These are phyloP conservation scores for Candida namnaoensis DNA, from an alignment of 805 yeast genomes.

Conservation along the genomic window DNA sequence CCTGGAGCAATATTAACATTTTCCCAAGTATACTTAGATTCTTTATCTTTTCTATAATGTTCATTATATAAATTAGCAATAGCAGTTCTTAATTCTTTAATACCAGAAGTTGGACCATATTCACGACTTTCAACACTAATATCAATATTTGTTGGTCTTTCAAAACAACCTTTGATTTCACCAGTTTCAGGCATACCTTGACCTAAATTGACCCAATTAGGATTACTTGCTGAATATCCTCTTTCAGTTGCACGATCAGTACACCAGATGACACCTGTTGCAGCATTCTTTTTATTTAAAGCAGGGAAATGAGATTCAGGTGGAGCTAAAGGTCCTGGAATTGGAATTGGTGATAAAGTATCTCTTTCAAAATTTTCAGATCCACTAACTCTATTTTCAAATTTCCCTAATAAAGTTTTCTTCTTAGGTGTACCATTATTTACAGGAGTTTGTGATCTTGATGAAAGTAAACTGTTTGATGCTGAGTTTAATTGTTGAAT, in stretches of 20 bases:
- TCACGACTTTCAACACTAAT: slow-evolving; percentile 41
- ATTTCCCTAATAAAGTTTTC: neutral
- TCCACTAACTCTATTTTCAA: slow-evolving; percentile 1
- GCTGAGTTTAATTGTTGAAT: neutral
- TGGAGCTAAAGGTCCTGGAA: slow-evolving; percentile 36
- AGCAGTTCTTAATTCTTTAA: slow-evolving; percentile 44
- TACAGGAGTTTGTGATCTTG: slow-evolving; percentile 2
- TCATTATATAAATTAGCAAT: slow-evolving; percentile 50
- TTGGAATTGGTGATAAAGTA: slow-evolving; percentile 36
- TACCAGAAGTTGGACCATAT: slow-evolving; percentile 54
- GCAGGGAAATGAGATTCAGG: slow-evolving; percentile 46
- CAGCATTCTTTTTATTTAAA: slow-evolving; percentile 46
- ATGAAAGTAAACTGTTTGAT: neutral
- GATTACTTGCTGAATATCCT: slow-evolving; percentile 34
- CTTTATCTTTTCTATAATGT: slow-evolving; percentile 37
- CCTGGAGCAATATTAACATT: slow-evolving; percentile 60
- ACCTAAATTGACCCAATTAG: slow-evolving; percentile 49
- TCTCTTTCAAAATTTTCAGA: slow-evolving; percentile 2
- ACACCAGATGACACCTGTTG: slow-evolving; percentile 59
- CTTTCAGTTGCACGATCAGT: slow-evolving; percentile 52
- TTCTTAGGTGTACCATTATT: neutral
- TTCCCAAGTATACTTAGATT: slow-evolving; percentile 48
- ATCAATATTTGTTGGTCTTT: slow-evolving; percentile 38
- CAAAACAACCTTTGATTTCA: slow-evolving; percentile 48
- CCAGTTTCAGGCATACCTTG: slow-evolving; percentile 64